These are phyloP conservation scores for Leccinum disarticulatum DNA, from an alignment of 768 basidiomycete genomes.

Conservation along the genomic window DNA sequence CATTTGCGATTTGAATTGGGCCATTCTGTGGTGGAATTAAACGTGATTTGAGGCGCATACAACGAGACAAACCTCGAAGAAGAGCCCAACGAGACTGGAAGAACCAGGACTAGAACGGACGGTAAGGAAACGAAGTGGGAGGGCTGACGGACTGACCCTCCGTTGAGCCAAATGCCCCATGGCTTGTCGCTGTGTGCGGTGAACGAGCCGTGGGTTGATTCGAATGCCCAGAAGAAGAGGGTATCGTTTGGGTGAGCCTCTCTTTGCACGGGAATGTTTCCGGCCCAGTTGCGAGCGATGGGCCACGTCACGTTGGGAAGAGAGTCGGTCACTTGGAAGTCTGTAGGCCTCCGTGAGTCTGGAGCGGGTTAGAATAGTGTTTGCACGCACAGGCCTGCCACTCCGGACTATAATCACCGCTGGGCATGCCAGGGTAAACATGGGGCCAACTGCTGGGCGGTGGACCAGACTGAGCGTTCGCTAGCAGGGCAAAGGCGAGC, in stretches of 20 bases:
- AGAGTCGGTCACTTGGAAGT: constrained; percentile 55
- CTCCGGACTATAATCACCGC: constrained; percentile 47
- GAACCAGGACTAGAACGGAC: constrained; percentile 55
- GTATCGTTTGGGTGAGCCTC: constrained; percentile 62
- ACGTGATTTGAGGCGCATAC: neutral
- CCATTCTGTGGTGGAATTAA: constrained; percentile 52
- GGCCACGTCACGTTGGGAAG: constrained; percentile 64
- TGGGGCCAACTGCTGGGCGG: constrained; percentile 40
- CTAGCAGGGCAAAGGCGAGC: constrained; percentile 9
- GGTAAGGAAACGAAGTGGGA: neutral
- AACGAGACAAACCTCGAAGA: constrained; percentile 55
- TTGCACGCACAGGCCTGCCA: constrained; percentile 62
- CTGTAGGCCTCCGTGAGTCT: constrained; percentile 31
- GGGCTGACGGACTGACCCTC: constrained; percentile 46
- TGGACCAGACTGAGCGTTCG: constrained; percentile 23
- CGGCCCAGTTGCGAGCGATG: constrained; percentile 54
- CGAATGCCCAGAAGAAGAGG: constrained; percentile 65
- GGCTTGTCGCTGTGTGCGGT: constrained; percentile 48
- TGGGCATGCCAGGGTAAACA: constrained; percentile 43
- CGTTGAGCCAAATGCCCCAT: constrained; percentile 76
- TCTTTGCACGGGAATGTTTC: constrained; percentile 62
- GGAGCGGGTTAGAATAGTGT: neutral
- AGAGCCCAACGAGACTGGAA: constrained; percentile 63
- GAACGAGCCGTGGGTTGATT: constrained; percentile 55
- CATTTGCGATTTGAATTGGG: constrained; percentile 55